Conservation (phyloP, 1,284 basidiomycete species). For the Sanghuangporus baumii region DNA sequence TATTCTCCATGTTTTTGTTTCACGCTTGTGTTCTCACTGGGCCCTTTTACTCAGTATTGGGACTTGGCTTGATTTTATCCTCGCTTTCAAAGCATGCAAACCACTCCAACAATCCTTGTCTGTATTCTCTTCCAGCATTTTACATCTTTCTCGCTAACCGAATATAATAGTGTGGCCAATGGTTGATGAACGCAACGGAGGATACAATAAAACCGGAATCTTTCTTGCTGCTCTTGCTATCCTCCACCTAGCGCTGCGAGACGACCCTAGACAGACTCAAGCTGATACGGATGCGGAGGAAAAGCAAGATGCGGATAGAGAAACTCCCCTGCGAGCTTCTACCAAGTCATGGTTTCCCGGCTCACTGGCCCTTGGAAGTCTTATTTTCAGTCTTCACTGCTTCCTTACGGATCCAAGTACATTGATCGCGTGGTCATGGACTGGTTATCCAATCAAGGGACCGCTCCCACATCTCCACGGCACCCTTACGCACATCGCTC, state of each 20-base stretch:
- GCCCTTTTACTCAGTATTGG: constrained; percentile 43
- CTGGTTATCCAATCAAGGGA: constrained; percentile 76
- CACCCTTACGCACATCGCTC: constrained; percentile 61
- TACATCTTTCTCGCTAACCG: background rate
- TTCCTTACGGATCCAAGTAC: constrained; percentile 79
- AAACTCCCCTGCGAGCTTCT: constrained; percentile 28
- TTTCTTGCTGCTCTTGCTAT: constrained; percentile 28
- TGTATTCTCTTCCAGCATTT: constrained; percentile 16
- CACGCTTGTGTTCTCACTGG: background rate
- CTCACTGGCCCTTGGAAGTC: constrained; percentile 63
- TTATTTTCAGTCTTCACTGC: constrained; percentile 76
- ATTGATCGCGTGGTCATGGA: constrained; percentile 88
- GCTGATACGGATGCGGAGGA: background rate
- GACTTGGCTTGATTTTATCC: constrained; percentile 62
- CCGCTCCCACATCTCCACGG: constrained; percentile 76
- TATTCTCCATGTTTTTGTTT: background rate
- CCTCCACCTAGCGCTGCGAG: constrained; percentile 26
- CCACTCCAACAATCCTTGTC: constrained; percentile 77
- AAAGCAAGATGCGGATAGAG: background rate
- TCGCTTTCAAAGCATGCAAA: constrained; percentile 77
- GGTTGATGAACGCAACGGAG: constrained; percentile 59
- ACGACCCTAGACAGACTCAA: constrained; percentile 18
- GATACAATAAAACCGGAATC: constrained; percentile 58
- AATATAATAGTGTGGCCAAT: constrained; percentile 70
- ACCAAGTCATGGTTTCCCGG: constrained; percentile 48